Percentiles rank a stretch among this genome's conserved stretches.
These are phyloP conservation scores for Grifola frondosa DNA, from an alignment of 1,284 basidiomycete species.

Conservation along the genomic window DNA sequence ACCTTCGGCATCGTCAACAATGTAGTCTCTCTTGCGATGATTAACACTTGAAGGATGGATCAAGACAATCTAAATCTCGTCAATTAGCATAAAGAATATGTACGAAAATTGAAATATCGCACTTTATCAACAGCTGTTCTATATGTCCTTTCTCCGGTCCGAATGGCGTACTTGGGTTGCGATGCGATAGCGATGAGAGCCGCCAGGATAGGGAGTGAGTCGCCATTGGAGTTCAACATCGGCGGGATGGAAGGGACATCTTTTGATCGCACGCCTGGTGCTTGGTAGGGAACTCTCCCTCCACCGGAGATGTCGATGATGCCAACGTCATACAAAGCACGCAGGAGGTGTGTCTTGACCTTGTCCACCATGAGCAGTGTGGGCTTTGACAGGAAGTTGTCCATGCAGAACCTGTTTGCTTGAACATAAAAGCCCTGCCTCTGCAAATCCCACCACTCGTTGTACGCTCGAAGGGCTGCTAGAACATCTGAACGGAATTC, in stretches of 20 bases:
- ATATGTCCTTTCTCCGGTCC: conserved; percentile 71
- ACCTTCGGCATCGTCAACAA: conserved; percentile 39
- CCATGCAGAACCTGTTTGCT: conserved; percentile 78
- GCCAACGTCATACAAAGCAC: conserved; percentile 79
- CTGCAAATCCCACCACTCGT: conserved; percentile 78
- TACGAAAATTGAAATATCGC: conserved; percentile 4
- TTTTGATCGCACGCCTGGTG: conserved; percentile 24
- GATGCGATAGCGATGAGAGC: conserved; percentile 85
- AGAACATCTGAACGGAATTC: conserved; percentile 87
- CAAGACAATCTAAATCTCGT: conserved; percentile 51
- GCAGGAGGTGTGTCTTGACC: conserved; percentile 80
- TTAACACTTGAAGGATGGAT: conserved; percentile 92
- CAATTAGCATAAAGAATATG: conserved; percentile 11
- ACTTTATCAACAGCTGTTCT: conserved; percentile 90
- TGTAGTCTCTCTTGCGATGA: conserved; percentile 65
- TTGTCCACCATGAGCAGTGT: conserved; percentile 84
- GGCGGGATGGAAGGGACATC: conserved; percentile 52
- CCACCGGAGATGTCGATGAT: conserved; percentile 78
- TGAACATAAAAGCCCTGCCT: conserved; percentile 57
- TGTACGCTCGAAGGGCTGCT: conserved; percentile 80
- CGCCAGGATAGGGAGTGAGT: conserved; percentile 79
- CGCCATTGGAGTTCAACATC: conserved; percentile 73
- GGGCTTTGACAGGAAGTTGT: conserved; percentile 89
- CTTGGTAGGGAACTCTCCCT: conserved; percentile 36
- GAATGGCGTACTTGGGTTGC: conserved; percentile 93